These are phyloP conservation scores for Chytriomyces confervae DNA, from an alignment of 192 early-diverging fungal genomes.

Conservation along the genomic window DNA sequence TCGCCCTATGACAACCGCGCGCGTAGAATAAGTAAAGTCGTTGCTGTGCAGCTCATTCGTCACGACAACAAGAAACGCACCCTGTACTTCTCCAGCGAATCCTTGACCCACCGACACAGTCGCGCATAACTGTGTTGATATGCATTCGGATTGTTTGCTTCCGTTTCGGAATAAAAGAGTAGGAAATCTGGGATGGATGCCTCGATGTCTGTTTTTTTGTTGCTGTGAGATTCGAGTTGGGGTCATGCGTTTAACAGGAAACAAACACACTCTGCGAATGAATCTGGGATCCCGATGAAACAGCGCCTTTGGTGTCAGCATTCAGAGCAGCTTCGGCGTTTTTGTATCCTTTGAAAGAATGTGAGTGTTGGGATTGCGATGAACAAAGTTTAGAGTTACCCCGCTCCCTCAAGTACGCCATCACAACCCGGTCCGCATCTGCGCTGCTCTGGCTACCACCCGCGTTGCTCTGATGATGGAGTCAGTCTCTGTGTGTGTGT, in stretches of 20 bases:
- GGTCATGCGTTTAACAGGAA: neutral
- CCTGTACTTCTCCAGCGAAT: slow-evolving; percentile 93
- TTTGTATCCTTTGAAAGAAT: slow-evolving; percentile 11
- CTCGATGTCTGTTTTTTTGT: slow-evolving; percentile 43
- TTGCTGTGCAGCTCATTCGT: slow-evolving; percentile 11
- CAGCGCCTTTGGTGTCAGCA: neutral
- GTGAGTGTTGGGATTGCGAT: neutral
- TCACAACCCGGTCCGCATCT: slow-evolving; percentile 27
- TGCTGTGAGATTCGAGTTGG: neutral
- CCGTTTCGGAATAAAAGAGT: slow-evolving; percentile 70
- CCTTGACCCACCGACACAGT: slow-evolving; percentile 88
- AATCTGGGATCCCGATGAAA: neutral
- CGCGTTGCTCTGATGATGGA: too few species aligned
- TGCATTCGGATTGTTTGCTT: slow-evolving; percentile 79
- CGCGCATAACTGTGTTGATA: slow-evolving; percentile 81
- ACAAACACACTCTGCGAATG: neutral
- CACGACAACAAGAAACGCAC: slow-evolving; percentile 41
- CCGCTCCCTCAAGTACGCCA: slow-evolving; percentile 20
- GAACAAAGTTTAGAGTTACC: slow-evolving; percentile 3
- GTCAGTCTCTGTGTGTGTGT: too few species aligned
- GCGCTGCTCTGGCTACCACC: too few species aligned
- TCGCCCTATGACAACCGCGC: too few species aligned
- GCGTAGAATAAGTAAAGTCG: too few species aligned
- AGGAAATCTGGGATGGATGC: slow-evolving; percentile 68
- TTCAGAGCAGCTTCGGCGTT: slow-evolving; percentile 14